Evolutionary conservation across 306 rosid species (phyloP), one percentile per base, ranked within the genome.

Genomic region (Oxytropis ochrocephala): DNA sequence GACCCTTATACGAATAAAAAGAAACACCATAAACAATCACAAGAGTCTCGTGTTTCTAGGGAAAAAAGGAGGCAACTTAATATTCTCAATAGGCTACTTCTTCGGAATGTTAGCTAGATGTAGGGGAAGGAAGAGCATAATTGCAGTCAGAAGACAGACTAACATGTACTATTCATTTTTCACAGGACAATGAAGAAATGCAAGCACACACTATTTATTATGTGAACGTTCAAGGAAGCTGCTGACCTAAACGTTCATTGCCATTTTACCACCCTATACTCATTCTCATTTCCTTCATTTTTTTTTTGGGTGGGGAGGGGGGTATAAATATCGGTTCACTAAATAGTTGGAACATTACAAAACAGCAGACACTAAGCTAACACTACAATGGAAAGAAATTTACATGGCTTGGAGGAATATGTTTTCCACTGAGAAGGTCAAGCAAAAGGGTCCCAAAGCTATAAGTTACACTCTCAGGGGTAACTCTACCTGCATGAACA

Each of bases 381-480:
- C 16, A 8, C 42, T 36, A 39, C 38, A 57, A 52, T 55, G 59
- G 59, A 78, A 82, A 51, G 67, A 69, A 69, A 79, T 96, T 84
- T 84, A 88, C 99, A 85, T 88, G 99, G 78, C 97, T 94, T 33
- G 99, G 99, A 81, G 99, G 99, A 78, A 94, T 91, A 69, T 94
- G 97, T 16, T 94, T 94, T 59, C 99, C 99, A 70, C 99, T 94
- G 32, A 94, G 96, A 70, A 94, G 99, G 80, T 94, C 99, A 66
- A 94, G 91, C 84, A 89, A 81, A 75, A 94, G 95, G 69, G 97
- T 94, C 33, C 99, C 99, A 75, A 94, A 94, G 78, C 97, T 94
- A 58, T 91, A 94, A 21, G 80, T 91, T 49, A 91, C 99, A 73
- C 96, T 94, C 77, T 94, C 97, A 29, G 97, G 85, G 18, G 92